Percentiles rank a stretch among this genome's conserved stretches.
phyloP scores from a whole-genome alignment of 176 grass and related monocot genomes.

The Cenchrus americanus region DNA sequence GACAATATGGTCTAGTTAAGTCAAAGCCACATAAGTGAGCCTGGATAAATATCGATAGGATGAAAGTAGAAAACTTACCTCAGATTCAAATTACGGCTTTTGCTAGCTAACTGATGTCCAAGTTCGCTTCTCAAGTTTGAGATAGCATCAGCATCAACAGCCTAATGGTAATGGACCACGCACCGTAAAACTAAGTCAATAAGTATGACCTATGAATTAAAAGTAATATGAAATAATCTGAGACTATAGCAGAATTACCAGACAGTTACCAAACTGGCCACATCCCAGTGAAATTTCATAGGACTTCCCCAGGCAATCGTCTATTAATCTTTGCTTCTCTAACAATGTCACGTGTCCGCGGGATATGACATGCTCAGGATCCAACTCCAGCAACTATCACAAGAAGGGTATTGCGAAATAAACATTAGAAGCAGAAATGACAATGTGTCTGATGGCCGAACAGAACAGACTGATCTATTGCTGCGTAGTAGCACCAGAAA shows the following conservation, averaged over 20 bases:
- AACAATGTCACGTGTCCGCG: slow-evolving; percentile 64
- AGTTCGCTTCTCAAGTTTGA: slow-evolving; percentile 84
- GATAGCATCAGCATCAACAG: slow-evolving; percentile 76
- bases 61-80: slow-evolving; percentile 48
- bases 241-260: slow-evolving; percentile 54
- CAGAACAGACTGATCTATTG: neutral
- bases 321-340: slow-evolving; percentile 72
- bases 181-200: neutral
- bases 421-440: neutral
- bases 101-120: slow-evolving; percentile 77
- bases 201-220: neutral
- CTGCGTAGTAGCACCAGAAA: neutral
- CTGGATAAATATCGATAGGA: neutral
- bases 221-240: neutral
- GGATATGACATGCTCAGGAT: slow-evolving; percentile 69
- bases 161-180: slow-evolving; percentile 56
- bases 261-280: slow-evolving; percentile 73
- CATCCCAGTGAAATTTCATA: slow-evolving; percentile 76
- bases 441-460: neutral
- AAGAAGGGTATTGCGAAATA: slow-evolving; percentile 12
- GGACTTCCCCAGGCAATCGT: slow-evolving; percentile 67
- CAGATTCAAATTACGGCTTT: slow-evolving; percentile 63
- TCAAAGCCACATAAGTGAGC: neutral
- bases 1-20: neutral
- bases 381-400: slow-evolving; percentile 76